phyloP scores from a whole-genome alignment of 164 flowering plant species.

The Sedum album region DNA sequence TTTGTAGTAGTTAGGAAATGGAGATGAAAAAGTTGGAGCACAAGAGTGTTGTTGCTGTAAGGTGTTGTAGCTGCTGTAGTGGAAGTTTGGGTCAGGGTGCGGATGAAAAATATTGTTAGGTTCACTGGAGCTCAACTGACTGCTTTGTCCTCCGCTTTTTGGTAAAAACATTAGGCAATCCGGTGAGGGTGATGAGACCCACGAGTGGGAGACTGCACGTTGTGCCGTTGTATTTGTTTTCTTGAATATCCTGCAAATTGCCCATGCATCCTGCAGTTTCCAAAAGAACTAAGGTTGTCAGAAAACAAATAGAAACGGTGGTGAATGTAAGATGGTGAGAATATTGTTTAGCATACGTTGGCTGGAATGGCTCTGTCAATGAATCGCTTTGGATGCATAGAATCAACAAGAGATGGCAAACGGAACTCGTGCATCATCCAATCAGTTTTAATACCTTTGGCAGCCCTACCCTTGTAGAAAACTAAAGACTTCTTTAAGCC shows the following conservation, averaged over 20 bases:
- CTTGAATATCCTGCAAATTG: slow-evolving; percentile 96
- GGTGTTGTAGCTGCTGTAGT: background rate
- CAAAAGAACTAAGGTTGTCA: background rate
- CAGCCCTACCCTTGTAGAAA: background rate
- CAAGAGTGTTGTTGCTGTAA: background rate
- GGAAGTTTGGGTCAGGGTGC: background rate
- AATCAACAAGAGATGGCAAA: background rate
- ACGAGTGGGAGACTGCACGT: slow-evolving; percentile 74
- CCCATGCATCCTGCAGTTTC: slow-evolving; percentile 81
- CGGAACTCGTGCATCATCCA: background rate
- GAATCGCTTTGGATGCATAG: background rate
- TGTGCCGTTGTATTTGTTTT: slow-evolving; percentile 69
- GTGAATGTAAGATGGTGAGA: background rate
- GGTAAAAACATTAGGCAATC: background rate
- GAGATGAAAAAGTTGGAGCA: background rate
- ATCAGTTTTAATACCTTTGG: background rate
- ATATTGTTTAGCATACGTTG: background rate
- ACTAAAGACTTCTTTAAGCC: too few relatives aligned
- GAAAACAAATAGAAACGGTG: background rate
- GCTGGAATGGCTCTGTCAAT: background rate
- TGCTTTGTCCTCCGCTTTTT: background rate
- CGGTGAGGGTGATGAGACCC: slow-evolving; percentile 42
- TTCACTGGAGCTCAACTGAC: background rate
- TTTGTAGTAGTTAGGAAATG: background rate
- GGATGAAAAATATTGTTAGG: background rate